Conservation (phyloP, 225 moss, liverwort and hornwort species). For the Pseudisothecium myosuroides region DNA sequence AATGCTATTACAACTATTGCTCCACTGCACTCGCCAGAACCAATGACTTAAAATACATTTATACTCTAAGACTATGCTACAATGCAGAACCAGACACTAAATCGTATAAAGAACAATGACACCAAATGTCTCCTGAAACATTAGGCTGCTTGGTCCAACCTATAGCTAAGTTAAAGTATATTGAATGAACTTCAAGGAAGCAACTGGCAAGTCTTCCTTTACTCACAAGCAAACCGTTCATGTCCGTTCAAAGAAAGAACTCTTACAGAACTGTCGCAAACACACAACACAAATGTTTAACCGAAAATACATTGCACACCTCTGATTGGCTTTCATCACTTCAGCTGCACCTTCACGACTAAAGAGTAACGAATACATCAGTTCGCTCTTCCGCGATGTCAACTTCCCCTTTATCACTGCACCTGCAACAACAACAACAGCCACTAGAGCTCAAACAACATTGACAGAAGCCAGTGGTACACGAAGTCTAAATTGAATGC, state of each 20-base stretch:
- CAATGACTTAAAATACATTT: neutral
- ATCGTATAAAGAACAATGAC: neutral
- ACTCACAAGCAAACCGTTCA: neutral
- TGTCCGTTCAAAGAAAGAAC: neutral
- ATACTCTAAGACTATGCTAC: neutral
- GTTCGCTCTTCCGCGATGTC: neutral
- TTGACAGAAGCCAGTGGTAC: neutral
- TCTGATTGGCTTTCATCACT: neutral
- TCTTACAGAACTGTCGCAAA: neutral
- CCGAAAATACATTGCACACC: neutral
- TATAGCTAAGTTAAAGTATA: neutral
- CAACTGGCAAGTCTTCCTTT: neutral
- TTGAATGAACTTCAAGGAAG: neutral
- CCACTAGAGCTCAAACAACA: neutral
- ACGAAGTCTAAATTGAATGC: neutral
- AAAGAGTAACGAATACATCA: neutral
- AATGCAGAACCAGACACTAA: neutral
- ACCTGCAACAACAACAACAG: neutral
- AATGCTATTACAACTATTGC: neutral
- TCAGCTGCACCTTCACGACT: neutral
- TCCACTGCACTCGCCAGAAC: neutral
- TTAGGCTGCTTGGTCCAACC: neutral
- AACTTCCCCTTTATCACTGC: neutral
- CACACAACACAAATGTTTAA: neutral
- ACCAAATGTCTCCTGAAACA: neutral